Evolutionary conservation across 1,284 basidiomycete genomes (phyloP).

Genomic region (Apiotrichum veenhuisii): DNA sequence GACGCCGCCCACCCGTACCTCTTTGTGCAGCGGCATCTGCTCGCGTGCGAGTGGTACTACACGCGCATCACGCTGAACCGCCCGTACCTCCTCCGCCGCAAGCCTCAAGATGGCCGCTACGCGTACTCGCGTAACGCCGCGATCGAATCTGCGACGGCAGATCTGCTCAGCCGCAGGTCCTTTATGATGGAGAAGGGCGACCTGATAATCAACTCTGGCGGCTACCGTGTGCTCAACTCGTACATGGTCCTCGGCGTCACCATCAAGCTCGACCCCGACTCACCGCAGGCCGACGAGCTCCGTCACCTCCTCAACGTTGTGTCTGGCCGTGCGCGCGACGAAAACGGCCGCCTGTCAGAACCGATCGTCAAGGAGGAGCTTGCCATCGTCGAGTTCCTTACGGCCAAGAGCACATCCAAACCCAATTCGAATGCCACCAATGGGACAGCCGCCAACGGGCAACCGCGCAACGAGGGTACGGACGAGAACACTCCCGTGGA

Average conservation of each 20-base stretch:
- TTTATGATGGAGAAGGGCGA: constrained; percentile 51
- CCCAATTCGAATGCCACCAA: constrained; percentile 12
- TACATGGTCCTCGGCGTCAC: constrained; percentile 51
- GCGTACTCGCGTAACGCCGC: constrained; percentile 50
- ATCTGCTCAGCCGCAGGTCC: constrained; percentile 46
- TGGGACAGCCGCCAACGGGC: constrained; percentile 11
- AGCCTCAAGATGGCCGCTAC: constrained; percentile 48
- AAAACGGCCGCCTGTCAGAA: constrained; percentile 45
- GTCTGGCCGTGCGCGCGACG: constrained; percentile 48
- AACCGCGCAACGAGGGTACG: constrained; percentile 7
- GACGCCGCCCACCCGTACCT: constrained; percentile 45
- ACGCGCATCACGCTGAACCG: constrained; percentile 48
- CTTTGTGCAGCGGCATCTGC: constrained; percentile 48
- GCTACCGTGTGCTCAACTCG: constrained; percentile 50
- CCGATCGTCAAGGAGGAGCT: constrained; percentile 52
- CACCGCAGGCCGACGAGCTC: constrained; percentile 50
- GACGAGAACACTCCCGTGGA: constrained; percentile 46
- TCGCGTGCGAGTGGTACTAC: constrained; percentile 49
- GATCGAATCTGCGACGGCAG: constrained; percentile 50
- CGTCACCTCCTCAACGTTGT: constrained; percentile 50
- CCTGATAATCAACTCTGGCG: constrained; percentile 47
- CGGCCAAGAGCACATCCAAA: constrained; percentile 36
- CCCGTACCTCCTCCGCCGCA: constrained; percentile 49
- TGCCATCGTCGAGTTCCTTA: constrained; percentile 50
- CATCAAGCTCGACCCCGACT: constrained; percentile 50